phyloP scores from a whole-genome alignment of 306 rosid species.

The Castanea mollissima region DNA sequence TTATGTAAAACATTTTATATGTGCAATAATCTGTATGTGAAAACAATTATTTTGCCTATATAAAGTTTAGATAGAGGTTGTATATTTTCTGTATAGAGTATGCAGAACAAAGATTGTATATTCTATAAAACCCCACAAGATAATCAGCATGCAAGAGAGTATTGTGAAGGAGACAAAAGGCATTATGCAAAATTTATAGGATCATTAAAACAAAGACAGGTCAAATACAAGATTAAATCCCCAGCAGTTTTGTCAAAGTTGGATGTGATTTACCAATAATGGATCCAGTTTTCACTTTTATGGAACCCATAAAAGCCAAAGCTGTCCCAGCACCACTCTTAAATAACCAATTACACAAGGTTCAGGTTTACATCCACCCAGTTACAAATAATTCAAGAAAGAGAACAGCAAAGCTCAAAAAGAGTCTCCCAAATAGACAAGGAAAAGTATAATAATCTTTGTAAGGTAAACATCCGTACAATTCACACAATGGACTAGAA shows the following conservation, averaged over 20 bases:
- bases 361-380: not conserved
- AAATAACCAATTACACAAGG: not conserved
- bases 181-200: not conserved
- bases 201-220: not conserved
- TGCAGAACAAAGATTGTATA: not conserved
- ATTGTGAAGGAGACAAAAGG: not conserved
- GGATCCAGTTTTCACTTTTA: not conserved
- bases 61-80: not conserved
- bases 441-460: not conserved
- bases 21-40: not conserved
- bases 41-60: not conserved
- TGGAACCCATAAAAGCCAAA: not conserved
- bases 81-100: not conserved
- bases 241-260: conserved; percentile 1
- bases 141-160: not conserved
- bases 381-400: not conserved
- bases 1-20: not conserved
- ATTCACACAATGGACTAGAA: not conserved
- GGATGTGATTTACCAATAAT: not conserved
- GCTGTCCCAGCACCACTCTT: not conserved
- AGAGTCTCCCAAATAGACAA: not conserved
- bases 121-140: not conserved
- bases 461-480: not conserved
- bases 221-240: not conserved
- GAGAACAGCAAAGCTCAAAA: not conserved